A percentile compares a stretch with the other conserved stretches of the same genome.
Conservation (phyloP, 2,329 filamentous ascomycete genomes). For the Achaetomium macrosporum region DNA sequence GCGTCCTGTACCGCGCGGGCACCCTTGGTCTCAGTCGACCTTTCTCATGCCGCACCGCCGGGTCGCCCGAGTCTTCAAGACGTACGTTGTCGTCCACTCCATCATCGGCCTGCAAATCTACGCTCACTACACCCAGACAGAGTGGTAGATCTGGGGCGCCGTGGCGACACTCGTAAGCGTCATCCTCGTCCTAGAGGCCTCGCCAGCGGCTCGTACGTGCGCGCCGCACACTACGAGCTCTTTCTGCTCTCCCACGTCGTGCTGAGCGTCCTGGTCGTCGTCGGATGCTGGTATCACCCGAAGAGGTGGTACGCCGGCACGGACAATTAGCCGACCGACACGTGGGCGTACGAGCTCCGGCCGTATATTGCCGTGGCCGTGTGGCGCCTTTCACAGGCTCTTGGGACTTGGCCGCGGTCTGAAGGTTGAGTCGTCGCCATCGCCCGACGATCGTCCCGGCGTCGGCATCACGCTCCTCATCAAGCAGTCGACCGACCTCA, state of each 20-base stretch:
- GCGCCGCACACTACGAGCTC: conserved; percentile 32
- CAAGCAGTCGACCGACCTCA: conserved; percentile 33
- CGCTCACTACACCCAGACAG: too few relatives aligned
- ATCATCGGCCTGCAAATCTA: too few relatives aligned
- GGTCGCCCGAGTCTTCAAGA: too few relatives aligned
- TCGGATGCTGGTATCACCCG: conserved; percentile 40
- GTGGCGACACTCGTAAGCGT: conserved; percentile 28
- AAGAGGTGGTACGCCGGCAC: too few relatives aligned
- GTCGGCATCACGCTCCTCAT: conserved; percentile 34
- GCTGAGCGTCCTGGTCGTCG: conserved; percentile 35
- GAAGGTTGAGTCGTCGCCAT: conserved; percentile 19
- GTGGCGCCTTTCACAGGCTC: neutral
- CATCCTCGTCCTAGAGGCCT: conserved; percentile 29
- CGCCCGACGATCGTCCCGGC: neutral
- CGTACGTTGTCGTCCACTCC: too few relatives aligned
- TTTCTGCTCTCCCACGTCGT: conserved; percentile 40
- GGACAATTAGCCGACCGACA: too few relatives aligned
- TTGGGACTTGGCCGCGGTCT: conserved; percentile 17
- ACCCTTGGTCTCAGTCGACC: too few relatives aligned
- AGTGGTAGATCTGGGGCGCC: conserved; percentile 41
- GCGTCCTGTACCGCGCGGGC: too few relatives aligned
- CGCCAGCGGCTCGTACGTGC: conserved; percentile 33
- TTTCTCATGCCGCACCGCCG: too few relatives aligned
- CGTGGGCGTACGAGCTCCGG: neutral
- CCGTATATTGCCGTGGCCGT: neutral